phyloP scores from a whole-genome alignment of 306 rosid genomes.

The Astragalus glycyphyllos region DNA sequence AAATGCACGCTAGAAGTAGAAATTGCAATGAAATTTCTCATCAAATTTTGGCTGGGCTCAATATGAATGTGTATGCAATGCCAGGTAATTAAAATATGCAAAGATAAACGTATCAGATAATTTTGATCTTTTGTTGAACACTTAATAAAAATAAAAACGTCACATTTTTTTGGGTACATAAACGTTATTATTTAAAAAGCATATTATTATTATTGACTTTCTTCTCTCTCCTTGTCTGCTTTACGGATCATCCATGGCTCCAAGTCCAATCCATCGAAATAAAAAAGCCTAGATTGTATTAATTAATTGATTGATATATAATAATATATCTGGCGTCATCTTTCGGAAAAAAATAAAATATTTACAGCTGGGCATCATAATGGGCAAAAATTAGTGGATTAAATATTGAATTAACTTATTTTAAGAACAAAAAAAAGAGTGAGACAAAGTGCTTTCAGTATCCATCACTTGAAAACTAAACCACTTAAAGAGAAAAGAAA shows the following conservation, averaged over 20 bases:
- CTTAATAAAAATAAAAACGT: neutral
- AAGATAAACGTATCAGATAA: neutral
- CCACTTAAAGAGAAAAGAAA: neutral
- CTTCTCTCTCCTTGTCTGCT: conserved; percentile 1
- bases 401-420: neutral
- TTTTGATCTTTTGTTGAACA: conserved; percentile 26
- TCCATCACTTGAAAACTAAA: conserved; percentile 19
- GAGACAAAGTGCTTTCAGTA: conserved; percentile 11
- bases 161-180: conserved; percentile 22
- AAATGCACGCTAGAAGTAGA: conserved; percentile 34
- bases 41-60: conserved; percentile 4
- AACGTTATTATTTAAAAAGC: neutral
- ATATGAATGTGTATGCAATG: neutral
- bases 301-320: neutral
- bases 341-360: neutral
- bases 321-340: neutral
- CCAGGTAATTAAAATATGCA: neutral
- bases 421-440: neutral
- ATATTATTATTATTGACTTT: conserved; percentile 13
- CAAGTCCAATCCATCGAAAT: neutral
- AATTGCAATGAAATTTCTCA: conserved; percentile 22
- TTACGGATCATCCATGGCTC: conserved; percentile 15
- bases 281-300: neutral
- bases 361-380: conserved; percentile 10
- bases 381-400: conserved; percentile 14